phyloP scores from a whole-genome alignment of 2,329 filamentous ascomycete genomes.

The Onygenales sp. region DNA sequence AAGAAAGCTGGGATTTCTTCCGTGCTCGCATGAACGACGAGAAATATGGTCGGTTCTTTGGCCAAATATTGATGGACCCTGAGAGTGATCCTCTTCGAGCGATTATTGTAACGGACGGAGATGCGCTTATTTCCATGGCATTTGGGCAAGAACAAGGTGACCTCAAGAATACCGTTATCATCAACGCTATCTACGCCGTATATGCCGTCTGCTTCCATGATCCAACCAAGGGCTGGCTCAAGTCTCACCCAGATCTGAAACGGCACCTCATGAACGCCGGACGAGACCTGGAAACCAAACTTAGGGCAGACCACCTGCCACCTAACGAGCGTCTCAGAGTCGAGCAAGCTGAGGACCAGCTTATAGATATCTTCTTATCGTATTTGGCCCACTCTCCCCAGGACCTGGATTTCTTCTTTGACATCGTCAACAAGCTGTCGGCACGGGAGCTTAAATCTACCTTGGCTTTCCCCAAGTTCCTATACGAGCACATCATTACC shows the following conservation, averaged over 20 bases:
- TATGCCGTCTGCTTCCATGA: slow-evolving; percentile 64
- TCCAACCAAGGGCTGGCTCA: slow-evolving; percentile 57
- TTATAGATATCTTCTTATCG: slow-evolving; percentile 75
- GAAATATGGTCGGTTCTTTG: slow-evolving; percentile 81
- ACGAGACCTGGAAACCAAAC: slow-evolving; percentile 66
- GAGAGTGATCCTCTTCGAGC: slow-evolving; percentile 67
- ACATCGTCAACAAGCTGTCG: slow-evolving; percentile 73
- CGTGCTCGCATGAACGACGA: slow-evolving; percentile 71
- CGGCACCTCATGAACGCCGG: slow-evolving; percentile 53
- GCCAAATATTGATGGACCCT: slow-evolving; percentile 69
- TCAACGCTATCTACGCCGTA: slow-evolving; percentile 82
- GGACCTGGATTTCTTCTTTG: slow-evolving; percentile 76
- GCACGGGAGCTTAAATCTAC: slow-evolving; percentile 71
- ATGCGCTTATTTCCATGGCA: slow-evolving; percentile 58
- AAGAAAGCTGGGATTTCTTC: slow-evolving; percentile 76
- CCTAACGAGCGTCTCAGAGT: slow-evolving; percentile 69
- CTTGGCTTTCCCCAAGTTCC: slow-evolving; percentile 66
- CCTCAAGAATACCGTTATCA: slow-evolving; percentile 64
- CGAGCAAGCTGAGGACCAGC: slow-evolving; percentile 78
- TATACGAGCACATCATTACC: slow-evolving; percentile 76
- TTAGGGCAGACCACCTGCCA: slow-evolving; percentile 61
- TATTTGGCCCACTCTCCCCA: slow-evolving; percentile 65
- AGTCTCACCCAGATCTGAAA: slow-evolving; percentile 49
- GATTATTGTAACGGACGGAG: slow-evolving; percentile 62
- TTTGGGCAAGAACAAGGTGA: slow-evolving; percentile 55